Conservation (phyloP, 1,284 basidiomycete genomes). For the Gomphus sp. region DNA sequence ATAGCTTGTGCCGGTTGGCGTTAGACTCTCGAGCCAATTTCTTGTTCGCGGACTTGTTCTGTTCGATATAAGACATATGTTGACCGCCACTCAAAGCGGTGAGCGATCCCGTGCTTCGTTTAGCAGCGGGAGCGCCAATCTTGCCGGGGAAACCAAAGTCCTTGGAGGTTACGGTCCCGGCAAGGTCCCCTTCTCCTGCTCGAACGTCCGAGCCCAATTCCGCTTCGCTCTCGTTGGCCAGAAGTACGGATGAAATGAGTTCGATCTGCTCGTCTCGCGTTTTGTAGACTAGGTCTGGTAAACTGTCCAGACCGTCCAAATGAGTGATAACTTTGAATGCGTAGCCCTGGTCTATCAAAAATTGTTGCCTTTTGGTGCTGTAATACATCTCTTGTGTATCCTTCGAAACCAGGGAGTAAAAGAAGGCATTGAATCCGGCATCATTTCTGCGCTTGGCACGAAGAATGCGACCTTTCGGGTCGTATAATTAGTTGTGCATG, state of each 20-base stretch:
- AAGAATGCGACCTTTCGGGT: slow-evolving; percentile 74
- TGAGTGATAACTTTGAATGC: slow-evolving; percentile 99
- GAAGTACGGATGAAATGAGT: slow-evolving; percentile 83
- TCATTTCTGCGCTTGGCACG: slow-evolving; percentile 97
- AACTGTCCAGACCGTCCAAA: slow-evolving; percentile 82
- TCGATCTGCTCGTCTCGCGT: slow-evolving; percentile 93
- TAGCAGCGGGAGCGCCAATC: slow-evolving; percentile 57
- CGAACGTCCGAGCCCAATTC: slow-evolving; percentile 81
- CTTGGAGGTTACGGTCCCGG: slow-evolving; percentile 70
- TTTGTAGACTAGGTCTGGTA: slow-evolving; percentile 88
- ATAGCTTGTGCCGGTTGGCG: slow-evolving; percentile 66
- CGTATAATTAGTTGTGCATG: slow-evolving; percentile 9
- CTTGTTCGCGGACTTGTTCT: slow-evolving; percentile 87
- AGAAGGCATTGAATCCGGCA: slow-evolving; percentile 99
- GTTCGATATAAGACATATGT: slow-evolving; percentile 86
- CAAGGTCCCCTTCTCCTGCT: slow-evolving; percentile 69
- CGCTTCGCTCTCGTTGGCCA: slow-evolving; percentile 87
- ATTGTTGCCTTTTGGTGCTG: slow-evolving; percentile 97
- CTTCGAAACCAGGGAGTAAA: slow-evolving; percentile 97
- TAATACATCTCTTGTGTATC: slow-evolving; percentile 99
- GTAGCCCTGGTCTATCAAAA: slow-evolving; percentile 97
- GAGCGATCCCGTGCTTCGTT: slow-evolving; percentile 79
- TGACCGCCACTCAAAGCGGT: slow-evolving; percentile 81
- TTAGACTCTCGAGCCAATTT: slow-evolving; percentile 60
- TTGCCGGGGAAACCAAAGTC: slow-evolving; percentile 45